Evolutionary conservation across 176 grass and related monocot species (phyloP).

Genomic region (Tuctoria greenei): DNA sequence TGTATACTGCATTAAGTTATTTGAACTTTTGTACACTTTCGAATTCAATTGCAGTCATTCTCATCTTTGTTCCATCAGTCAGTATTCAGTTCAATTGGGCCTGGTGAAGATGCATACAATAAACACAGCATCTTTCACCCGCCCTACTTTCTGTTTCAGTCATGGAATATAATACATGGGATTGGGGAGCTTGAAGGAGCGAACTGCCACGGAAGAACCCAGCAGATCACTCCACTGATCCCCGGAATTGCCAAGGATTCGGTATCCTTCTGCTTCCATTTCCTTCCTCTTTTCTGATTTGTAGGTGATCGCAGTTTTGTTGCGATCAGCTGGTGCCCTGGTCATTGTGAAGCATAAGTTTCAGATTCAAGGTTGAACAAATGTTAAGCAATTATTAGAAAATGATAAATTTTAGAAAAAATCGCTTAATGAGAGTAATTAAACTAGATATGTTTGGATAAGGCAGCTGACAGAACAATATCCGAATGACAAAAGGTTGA

Average conservation of each 20-base stretch:
- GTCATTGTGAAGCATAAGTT: too few species aligned
- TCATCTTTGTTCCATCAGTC: slow-evolving; percentile 1
- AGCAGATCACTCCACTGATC: slow-evolving; percentile 87
- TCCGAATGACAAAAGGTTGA: neutral
- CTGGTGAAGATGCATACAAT: slow-evolving; percentile 16
- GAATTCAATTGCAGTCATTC: slow-evolving; percentile 20
- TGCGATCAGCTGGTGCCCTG: slow-evolving; percentile 57
- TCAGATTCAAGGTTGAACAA: too few species aligned
- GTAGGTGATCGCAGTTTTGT: slow-evolving; percentile 50
- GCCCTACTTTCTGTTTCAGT: neutral
- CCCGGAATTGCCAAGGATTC: slow-evolving; percentile 78
- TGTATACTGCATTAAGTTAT: slow-evolving; percentile 14
- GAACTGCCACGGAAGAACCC: slow-evolving; percentile 57
- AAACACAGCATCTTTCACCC: slow-evolving; percentile 18
- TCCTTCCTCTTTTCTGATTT: slow-evolving; percentile 72
- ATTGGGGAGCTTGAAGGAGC: slow-evolving; percentile 85
- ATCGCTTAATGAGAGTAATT: too few species aligned
- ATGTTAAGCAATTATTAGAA: too few species aligned
- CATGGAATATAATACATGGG: slow-evolving; percentile 79
- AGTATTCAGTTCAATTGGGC: slow-evolving; percentile 11
- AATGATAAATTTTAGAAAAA: too few species aligned
- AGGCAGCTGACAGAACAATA: neutral
- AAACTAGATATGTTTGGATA: too few species aligned
- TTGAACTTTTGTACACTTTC: slow-evolving; percentile 25
- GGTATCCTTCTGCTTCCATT: slow-evolving; percentile 63